phyloP scores from a whole-genome alignment of 2,329 filamentous ascomycete species.

The Aspergillus novofumigatus region DNA sequence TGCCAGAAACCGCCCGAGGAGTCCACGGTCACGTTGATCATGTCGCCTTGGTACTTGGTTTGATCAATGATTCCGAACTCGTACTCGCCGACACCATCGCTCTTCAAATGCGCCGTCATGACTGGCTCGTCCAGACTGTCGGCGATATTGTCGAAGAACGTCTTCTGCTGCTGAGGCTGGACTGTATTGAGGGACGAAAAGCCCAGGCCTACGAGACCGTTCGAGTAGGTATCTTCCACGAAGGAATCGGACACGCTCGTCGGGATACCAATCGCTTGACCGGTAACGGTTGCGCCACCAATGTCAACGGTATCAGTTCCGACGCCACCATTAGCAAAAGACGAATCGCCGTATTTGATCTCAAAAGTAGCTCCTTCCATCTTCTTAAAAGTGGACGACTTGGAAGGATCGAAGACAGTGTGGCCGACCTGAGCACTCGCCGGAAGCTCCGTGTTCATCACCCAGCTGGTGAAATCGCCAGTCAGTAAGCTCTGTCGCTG shows the following conservation, averaged over 20 bases:
- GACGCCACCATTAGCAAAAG: slow-evolving; percentile 58
- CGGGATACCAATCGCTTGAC: slow-evolving; percentile 66
- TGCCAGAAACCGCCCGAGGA: slow-evolving; percentile 65
- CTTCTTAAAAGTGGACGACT: slow-evolving; percentile 49
- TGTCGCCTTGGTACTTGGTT: slow-evolving; percentile 58
- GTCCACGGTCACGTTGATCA: slow-evolving; percentile 61
- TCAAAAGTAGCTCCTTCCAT: slow-evolving; percentile 53
- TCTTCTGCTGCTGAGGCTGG: slow-evolving; percentile 59
- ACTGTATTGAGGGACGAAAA: slow-evolving; percentile 65
- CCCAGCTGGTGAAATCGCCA: slow-evolving; percentile 50
- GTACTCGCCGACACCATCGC: slow-evolving; percentile 59
- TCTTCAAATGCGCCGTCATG: slow-evolving; percentile 66
- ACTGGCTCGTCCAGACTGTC: slow-evolving; percentile 59
- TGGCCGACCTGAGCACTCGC: slow-evolving; percentile 47
- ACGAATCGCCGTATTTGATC: slow-evolving; percentile 67
- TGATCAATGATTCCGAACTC: slow-evolving; percentile 69
- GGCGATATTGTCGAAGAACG: slow-evolving; percentile 70
- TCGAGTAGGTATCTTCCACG: slow-evolving; percentile 55
- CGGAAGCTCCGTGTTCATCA: slow-evolving; percentile 61
- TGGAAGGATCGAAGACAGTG: slow-evolving; percentile 50
- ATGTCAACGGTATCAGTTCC: slow-evolving; percentile 65
- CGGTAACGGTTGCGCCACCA: slow-evolving; percentile 58
- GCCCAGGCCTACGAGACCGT: slow-evolving; percentile 67
- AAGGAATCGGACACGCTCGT: slow-evolving; percentile 57
- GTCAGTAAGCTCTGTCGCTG: background rate